Evolutionary conservation across 2,329 filamentous ascomycete genomes (phyloP).

Genomic region (Cercospora zeina): DNA sequence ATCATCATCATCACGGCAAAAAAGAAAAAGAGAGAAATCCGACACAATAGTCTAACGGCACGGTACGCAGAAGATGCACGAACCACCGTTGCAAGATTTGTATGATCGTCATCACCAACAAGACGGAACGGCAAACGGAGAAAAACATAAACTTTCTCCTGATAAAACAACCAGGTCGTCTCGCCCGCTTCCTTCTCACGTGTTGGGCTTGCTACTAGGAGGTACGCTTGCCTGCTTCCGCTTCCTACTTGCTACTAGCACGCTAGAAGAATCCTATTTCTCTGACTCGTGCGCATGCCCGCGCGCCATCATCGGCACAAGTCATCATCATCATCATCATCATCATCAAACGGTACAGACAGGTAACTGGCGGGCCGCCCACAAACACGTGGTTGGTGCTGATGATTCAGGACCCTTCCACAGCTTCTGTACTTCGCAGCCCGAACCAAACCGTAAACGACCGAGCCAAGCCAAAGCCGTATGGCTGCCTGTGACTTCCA

Average conservation of each 20-base stretch:
- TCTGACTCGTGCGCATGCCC: neutral
- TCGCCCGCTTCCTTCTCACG: neutral
- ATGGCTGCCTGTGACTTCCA: neutral
- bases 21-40: neutral
- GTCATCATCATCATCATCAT: too few species aligned
- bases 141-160: neutral
- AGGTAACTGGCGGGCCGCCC: neutral
- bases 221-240: too few species aligned
- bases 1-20: neutral
- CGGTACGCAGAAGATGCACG: neutral
- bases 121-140: too few species aligned
- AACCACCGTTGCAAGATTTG: neutral
- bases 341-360: neutral
- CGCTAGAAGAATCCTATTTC: neutral
- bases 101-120: too few species aligned
- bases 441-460: neutral
- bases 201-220: neutral
- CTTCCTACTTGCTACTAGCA: neutral
- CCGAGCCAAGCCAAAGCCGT: neutral
- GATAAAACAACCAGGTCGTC: constrained; percentile 6
- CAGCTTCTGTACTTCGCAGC: neutral
- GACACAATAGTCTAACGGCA: constrained; percentile 3
- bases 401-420: neutral
- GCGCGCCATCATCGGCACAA: too few species aligned
- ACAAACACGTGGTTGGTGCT: neutral